These are phyloP conservation scores for Ilex asprella DNA, from an alignment of 257 asterid species.

Conservation along the genomic window DNA sequence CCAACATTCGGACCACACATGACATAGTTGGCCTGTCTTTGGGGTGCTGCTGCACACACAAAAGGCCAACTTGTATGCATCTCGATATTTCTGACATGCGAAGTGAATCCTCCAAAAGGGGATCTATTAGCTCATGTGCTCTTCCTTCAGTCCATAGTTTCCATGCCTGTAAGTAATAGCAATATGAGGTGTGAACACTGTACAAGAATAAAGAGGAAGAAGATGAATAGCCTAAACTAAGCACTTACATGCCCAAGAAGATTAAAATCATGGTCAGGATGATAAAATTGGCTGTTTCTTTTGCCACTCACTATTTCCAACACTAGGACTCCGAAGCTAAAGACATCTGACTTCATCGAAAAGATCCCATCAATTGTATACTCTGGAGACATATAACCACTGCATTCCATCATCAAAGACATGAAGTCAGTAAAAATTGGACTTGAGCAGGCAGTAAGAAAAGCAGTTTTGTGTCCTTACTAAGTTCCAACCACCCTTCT, in stretches of 20 bases:
- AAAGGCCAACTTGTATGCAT: not conserved
- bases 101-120: not conserved
- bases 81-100: not conserved
- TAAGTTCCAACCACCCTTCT: not conserved
- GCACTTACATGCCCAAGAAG: slow-evolving; percentile 7
- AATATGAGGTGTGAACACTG: too few relatives aligned
- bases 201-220: not conserved
- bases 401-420: not conserved
- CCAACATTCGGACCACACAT: not conserved
- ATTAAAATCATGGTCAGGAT: not conserved
- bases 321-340: not conserved
- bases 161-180: slow-evolving; percentile 16
- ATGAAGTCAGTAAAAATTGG: not conserved
- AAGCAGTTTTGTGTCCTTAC: not conserved
- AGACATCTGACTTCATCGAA: not conserved
- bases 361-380: not conserved
- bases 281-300: not conserved
- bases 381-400: not conserved
- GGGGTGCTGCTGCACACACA: not conserved
- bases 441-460: too few relatives aligned
- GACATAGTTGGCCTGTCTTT: not conserved
- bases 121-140: not conserved
- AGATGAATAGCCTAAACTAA: not conserved
- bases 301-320: not conserved
- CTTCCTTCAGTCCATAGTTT: not conserved